Conservation (phyloP, 148 eudicot genomes). For the Diospyros kaki region DNA sequence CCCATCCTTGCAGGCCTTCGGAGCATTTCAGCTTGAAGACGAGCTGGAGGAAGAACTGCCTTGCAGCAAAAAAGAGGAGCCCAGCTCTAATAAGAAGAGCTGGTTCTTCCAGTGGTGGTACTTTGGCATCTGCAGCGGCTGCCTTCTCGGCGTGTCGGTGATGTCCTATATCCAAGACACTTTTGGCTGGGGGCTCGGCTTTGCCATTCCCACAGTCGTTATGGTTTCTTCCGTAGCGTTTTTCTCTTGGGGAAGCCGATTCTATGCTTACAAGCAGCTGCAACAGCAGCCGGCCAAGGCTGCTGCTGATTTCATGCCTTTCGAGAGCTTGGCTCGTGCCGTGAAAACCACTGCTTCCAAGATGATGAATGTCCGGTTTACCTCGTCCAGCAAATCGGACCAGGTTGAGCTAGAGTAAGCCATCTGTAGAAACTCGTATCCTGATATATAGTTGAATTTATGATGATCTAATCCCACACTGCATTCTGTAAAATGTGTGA, state of each 20-base stretch:
- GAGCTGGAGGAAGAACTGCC: slow-evolving; percentile 27
- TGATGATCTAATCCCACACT: not conserved
- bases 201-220: slow-evolving; percentile 62
- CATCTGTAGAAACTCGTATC: too few species aligned
- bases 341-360: slow-evolving; percentile 32
- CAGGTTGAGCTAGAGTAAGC: slow-evolving; percentile 75
- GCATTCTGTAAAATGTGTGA: not conserved
- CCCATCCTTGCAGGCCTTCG: slow-evolving; percentile 87
- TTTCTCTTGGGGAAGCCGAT: slow-evolving; percentile 46
- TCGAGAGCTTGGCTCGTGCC: slow-evolving; percentile 22
- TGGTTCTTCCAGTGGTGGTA: slow-evolving; percentile 92
- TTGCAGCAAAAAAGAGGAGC: slow-evolving; percentile 25
- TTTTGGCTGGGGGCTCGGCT: slow-evolving; percentile 82
- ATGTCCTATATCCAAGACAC: slow-evolving; percentile 86
- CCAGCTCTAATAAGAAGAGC: slow-evolving; percentile 39
- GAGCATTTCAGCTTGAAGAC: slow-evolving; percentile 69
- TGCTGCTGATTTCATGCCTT: slow-evolving; percentile 17
- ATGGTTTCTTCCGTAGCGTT: slow-evolving; percentile 53
- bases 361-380: slow-evolving; percentile 26
- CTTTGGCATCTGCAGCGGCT: slow-evolving; percentile 77
- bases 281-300: not conserved
- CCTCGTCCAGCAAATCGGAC: slow-evolving; percentile 19
- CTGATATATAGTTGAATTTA: too few species aligned
- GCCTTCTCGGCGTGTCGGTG: slow-evolving; percentile 67
- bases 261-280: slow-evolving; percentile 25